Evolutionary conservation across 2,329 filamentous ascomycete genomes (phyloP).

Genomic region (Claviceps maximensis): DNA sequence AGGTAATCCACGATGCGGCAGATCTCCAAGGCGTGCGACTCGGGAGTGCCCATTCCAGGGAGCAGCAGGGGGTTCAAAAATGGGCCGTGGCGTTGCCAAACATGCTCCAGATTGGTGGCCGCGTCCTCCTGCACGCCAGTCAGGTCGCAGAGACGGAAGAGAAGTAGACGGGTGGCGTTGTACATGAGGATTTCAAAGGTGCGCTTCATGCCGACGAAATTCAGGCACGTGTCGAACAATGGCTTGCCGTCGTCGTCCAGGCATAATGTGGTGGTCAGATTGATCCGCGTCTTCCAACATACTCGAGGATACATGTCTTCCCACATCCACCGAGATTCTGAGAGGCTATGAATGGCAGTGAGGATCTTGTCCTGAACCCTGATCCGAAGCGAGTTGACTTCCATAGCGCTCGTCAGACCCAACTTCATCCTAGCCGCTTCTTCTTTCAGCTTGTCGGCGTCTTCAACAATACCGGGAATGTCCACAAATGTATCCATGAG

Average conservation of each 20-base stretch:
- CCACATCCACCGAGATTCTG: conserved; percentile 4
- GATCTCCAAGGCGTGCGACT: conserved; percentile 4
- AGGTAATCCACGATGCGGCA: conserved; percentile 6
- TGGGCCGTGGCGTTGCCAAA: conserved; percentile 3
- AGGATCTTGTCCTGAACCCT: conserved; percentile 2
- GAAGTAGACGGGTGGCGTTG: conserved; percentile 3
- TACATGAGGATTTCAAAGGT: conserved; percentile 5
- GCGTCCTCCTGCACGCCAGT: conserved; percentile 1
- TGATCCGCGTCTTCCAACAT: conserved; percentile 4
- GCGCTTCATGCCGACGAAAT: conserved; percentile 5
- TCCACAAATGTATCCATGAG: conserved; percentile 7
- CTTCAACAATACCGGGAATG: conserved; percentile 6
- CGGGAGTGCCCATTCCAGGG: conserved; percentile 1
- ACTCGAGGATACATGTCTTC: conserved; percentile 5
- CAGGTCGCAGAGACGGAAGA: conserved; percentile 1
- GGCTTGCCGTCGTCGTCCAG: conserved; percentile 4
- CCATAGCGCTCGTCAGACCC: neutral
- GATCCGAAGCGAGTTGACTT: neutral
- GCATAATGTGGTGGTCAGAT: conserved; percentile 1
- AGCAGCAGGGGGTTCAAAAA: conserved; percentile 5
- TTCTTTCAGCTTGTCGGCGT: conserved; percentile 1
- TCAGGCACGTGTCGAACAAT: conserved; percentile 3
- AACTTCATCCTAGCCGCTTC: conserved; percentile 1
- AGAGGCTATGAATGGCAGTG: neutral
- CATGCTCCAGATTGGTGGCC: neutral